These are phyloP conservation scores for Mrakia blollopis DNA, from an alignment of 768 basidiomycete genomes.

Conservation along the genomic window DNA sequence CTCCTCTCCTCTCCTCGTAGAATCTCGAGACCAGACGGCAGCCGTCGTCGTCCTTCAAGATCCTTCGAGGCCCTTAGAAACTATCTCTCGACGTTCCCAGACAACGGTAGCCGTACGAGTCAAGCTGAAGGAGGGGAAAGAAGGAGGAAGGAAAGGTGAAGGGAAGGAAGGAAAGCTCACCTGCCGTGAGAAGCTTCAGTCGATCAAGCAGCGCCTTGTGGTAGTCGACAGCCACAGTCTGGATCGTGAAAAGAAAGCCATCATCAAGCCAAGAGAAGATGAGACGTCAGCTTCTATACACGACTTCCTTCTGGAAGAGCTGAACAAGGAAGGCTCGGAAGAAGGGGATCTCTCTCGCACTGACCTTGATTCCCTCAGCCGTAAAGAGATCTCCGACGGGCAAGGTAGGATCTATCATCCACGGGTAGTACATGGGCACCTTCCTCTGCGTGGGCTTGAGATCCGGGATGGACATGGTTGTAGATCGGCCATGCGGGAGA, in stretches of 20 bases:
- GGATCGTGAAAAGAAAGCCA: neutral
- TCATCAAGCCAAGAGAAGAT: neutral
- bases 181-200: neutral
- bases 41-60: too few relatives aligned
- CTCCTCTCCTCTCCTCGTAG: too few relatives aligned
- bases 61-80: too few relatives aligned
- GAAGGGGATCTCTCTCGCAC: neutral
- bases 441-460: neutral
- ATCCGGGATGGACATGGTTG: neutral
- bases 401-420: neutral
- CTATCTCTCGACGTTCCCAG: too few relatives aligned
- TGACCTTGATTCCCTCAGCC: slow-evolving; percentile 4
- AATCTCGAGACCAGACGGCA: too few relatives aligned
- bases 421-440: neutral
- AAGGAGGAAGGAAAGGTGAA: neutral
- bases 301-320: neutral
- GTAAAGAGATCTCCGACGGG: slow-evolving; percentile 11
- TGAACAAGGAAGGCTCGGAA: neutral
- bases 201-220: neutral
- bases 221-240: neutral
- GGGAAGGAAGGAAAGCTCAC: slow-evolving; percentile 9
- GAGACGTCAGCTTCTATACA: neutral
- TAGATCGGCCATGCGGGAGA: neutral
- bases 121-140: neutral
- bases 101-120: too few relatives aligned